Conservation (phyloP, 2,329 filamentous ascomycete species). For the Simplicillium sp. region DNA sequence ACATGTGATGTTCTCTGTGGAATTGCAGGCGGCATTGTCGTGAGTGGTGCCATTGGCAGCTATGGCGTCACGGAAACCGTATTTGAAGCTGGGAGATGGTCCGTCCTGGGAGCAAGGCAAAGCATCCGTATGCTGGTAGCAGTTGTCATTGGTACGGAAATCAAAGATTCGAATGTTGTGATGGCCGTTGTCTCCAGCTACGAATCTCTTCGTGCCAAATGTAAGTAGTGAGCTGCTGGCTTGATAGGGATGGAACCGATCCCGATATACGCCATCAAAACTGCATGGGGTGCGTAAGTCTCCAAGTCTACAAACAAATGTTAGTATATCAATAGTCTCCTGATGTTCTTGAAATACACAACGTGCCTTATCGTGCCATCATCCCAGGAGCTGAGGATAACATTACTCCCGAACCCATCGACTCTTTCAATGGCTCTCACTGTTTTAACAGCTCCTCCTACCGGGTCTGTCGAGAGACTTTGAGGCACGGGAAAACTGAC, state of each 20-base stretch:
- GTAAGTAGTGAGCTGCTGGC: conserved; percentile 36
- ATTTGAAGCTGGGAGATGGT: conserved; percentile 25
- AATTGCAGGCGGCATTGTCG: conserved; percentile 9
- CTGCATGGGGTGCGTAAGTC: conserved; percentile 39
- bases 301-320: conserved; percentile 22
- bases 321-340: background rate
- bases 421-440: conserved; percentile 38
- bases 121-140: conserved; percentile 37
- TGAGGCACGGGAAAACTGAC: conserved; percentile 17
- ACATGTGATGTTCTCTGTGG: conserved; percentile 17
- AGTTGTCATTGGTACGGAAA: conserved; percentile 35
- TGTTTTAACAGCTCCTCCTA: conserved; percentile 11
- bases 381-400: conserved; percentile 42
- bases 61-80: conserved; percentile 17
- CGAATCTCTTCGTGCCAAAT: conserved; percentile 40
- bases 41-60: conserved; percentile 17
- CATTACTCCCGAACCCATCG: conserved; percentile 22
- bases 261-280: conserved; percentile 39
- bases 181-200: conserved; percentile 35
- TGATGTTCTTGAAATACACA: background rate
- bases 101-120: conserved; percentile 30
- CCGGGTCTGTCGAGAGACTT: conserved; percentile 9
- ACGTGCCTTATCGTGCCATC: conserved; percentile 36
- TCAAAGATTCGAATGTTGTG: conserved; percentile 42
- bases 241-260: conserved; percentile 39